A percentile compares a stretch with the other conserved stretches of the same genome.
phyloP scores from a whole-genome alignment of 768 basidiomycete species.

The Postia placenta region DNA sequence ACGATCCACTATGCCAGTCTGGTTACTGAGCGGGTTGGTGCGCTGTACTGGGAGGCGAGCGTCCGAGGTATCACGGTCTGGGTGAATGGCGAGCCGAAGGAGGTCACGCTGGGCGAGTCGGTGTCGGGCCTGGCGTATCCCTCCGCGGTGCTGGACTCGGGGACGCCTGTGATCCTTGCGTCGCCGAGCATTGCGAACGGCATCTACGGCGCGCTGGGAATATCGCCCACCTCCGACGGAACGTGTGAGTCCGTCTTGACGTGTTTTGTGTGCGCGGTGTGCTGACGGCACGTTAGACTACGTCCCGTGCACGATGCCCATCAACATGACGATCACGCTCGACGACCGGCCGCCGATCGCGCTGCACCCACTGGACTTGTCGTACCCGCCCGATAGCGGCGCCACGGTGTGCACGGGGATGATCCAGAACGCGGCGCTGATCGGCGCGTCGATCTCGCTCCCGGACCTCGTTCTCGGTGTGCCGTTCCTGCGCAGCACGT shows the following conservation, averaged over 20 bases:
- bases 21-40: conserved; percentile 34
- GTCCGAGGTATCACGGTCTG: conserved; percentile 59
- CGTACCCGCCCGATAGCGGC: conserved; percentile 35
- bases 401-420: conserved; percentile 54
- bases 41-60: conserved; percentile 56
- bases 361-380: conserved; percentile 73
- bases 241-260: conserved; percentile 42
- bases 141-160: conserved; percentile 68
- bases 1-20: conserved; percentile 44
- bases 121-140: conserved; percentile 39
- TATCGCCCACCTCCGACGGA: conserved; percentile 53
- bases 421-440: conserved; percentile 52
- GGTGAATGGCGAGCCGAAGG: conserved; percentile 34
- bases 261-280: not conserved
- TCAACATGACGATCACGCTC: conserved; percentile 68
- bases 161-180: conserved; percentile 61
- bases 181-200: conserved; percentile 58
- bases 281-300: conserved; percentile 47
- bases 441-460: conserved; percentile 32
- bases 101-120: conserved; percentile 36
- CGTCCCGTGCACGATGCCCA: conserved; percentile 61
- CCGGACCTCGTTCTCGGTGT: conserved; percentile 77
- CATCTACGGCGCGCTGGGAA: conserved; percentile 70
- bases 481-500: conserved; percentile 70
- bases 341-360: conserved; percentile 50